Base-by-base conservation (phyloP, 23 red algal species). In the Rhodosorus marinus region DNA sequence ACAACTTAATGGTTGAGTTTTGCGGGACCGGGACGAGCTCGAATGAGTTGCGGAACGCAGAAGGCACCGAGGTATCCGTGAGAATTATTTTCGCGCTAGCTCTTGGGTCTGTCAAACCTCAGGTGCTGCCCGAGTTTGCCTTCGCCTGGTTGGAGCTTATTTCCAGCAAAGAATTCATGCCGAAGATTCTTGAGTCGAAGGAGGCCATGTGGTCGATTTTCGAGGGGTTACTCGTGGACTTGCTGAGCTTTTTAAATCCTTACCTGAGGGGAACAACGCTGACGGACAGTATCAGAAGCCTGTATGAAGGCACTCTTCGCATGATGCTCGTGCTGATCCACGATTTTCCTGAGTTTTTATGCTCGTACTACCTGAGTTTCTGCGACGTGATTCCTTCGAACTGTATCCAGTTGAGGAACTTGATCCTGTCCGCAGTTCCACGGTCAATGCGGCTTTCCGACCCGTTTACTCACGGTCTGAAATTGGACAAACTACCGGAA, bases 261-360 rank as follows among this genome's bases (percentile, higher is more conserved):
- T 72, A 64, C 36, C 48, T 98, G 26, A 23, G 8, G 22, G 52
- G 24, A 31, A 60, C 43, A 9, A 49, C 60, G 36, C 42, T 40
- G 6, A 63, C 55, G 24, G 29, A 61, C 4, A 55, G 60, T 6
- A 59, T 98, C 23, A 57, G 81, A 28, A 60, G 45, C 7, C 65
- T 98, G 14, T 98, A 86, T 51, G 47, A 67, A 20, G 90, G 90
- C n/a, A 45, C 71, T 21, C 40, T 98, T 29, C 67, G 90, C 24
- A 29, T 85, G 41, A 30, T 98, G 8, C 42, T 98, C 4, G 81
- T 86, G 24, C 25, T 98, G 5, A 60, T 98, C 20, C 90, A 98
- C 31, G 90, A 98, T 69, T 84, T 98, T 54, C 90, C 90, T 8
- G 90, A 98, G 60, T 80, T 98, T 24, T 35, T 98, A 1, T 82